Conservation (phyloP, 257 asterid genomes). For the Nicotiana tabacum region DNA sequence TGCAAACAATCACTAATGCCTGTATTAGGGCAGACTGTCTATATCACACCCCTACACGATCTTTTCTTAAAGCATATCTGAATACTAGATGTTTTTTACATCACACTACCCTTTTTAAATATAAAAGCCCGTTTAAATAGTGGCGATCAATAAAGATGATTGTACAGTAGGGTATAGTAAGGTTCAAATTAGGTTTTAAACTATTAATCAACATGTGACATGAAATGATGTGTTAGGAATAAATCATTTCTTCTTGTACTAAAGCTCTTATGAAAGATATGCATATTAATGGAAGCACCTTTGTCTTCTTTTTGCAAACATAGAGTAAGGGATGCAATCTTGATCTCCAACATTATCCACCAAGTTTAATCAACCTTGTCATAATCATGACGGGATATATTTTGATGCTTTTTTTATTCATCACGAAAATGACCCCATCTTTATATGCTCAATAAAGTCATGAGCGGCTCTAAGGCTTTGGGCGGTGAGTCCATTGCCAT, state of each 20-base stretch:
- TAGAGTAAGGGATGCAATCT: neutral
- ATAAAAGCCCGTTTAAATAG: no score
- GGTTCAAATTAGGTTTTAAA: neutral
- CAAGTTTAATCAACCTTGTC: neutral
- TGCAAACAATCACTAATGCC: no score
- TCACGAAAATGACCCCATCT: no score
- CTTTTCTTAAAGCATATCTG: no score
- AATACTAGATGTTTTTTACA: no score
- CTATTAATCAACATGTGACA: neutral
- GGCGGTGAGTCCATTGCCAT: no score
- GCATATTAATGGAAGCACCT: neutral
- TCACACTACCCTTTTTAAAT: no score
- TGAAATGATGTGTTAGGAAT: neutral
- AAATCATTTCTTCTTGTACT: neutral
- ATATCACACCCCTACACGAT: no score
- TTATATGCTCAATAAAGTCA: no score
- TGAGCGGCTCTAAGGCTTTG: no score
- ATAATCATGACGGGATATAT: neutral
- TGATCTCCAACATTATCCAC: neutral
- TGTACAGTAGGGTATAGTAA: neutral
- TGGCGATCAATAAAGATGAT: neutral
- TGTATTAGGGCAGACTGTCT: no score
- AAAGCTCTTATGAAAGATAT: neutral
- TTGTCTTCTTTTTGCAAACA: neutral
- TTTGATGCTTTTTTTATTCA: no score